phyloP scores from a whole-genome alignment of 306 rosid genomes.

The Vicia faba region DNA sequence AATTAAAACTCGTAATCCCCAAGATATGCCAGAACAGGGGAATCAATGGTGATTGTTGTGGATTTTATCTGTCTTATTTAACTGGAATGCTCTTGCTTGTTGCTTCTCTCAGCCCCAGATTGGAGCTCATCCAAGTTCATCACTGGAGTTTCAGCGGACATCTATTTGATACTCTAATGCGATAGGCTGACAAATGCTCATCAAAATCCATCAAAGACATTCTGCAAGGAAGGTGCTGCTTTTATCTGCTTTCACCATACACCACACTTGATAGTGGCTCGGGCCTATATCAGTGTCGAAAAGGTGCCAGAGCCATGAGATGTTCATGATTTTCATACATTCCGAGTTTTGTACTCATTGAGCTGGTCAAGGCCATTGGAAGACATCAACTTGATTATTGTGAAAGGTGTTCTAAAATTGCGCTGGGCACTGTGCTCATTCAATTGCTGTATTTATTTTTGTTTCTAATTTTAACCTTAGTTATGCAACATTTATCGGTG shows the following conservation, averaged over 20 bases:
- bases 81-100: slow-evolving; percentile 30
- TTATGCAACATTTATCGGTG: not conserved
- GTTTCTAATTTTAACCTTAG: not conserved
- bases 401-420: slow-evolving; percentile 6
- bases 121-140: slow-evolving; percentile 39
- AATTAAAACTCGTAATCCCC: slow-evolving; percentile 54
- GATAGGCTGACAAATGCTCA: slow-evolving; percentile 23
- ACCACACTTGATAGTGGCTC: not conserved
- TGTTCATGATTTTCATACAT: slow-evolving; percentile 7
- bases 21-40: slow-evolving; percentile 50
- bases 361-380: slow-evolving; percentile 26
- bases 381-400: not conserved
- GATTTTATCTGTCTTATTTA: slow-evolving; percentile 36
- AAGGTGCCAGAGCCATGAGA: slow-evolving; percentile 16
- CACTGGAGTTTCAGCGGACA: slow-evolving; percentile 21
- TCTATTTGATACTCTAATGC: slow-evolving; percentile 18
- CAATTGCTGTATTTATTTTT: slow-evolving; percentile 1
- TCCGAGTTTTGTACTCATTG: slow-evolving; percentile 25
- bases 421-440: not conserved
- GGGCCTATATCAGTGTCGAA: slow-evolving; percentile 24
- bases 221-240: slow-evolving; percentile 34
- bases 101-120: slow-evolving; percentile 30
- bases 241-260: slow-evolving; percentile 12
- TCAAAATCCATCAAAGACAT: slow-evolving; percentile 5
- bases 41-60: slow-evolving; percentile 44